Conservation (phyloP, 1,284 basidiomycete genomes). For the Pyrrhoderma lamaoense region DNA sequence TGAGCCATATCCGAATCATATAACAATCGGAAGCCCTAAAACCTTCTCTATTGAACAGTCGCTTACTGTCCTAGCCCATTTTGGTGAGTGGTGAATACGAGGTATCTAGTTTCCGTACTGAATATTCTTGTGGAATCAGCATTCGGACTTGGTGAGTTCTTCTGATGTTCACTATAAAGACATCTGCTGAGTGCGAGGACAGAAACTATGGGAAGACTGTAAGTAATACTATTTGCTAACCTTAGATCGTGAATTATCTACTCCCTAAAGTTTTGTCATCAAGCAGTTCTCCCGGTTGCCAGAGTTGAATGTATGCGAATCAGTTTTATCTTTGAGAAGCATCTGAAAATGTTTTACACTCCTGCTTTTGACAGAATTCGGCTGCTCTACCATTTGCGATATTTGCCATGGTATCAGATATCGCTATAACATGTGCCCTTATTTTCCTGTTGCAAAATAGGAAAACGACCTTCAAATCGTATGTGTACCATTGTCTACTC, state of each 20-base stretch:
- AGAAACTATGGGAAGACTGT: constrained; percentile 16
- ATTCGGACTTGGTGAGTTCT: constrained; percentile 32
- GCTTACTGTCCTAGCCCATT: constrained; percentile 32
- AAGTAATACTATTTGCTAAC: neutral
- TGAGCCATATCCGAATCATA: too few relatives aligned
- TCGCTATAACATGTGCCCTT: constrained; percentile 33
- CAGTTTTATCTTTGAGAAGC: neutral
- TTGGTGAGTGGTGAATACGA: constrained; percentile 27
- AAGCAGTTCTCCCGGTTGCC: constrained; percentile 4
- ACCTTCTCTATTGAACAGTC: too few relatives aligned
- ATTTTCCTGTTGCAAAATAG: constrained; percentile 33
- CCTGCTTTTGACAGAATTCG: constrained; percentile 8
- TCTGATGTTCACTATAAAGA: constrained; percentile 19
- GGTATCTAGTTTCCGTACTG: constrained; percentile 2
- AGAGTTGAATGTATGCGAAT: constrained; percentile 9
- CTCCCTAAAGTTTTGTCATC: constrained; percentile 7
- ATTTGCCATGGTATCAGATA: constrained; percentile 34
- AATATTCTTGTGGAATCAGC: constrained; percentile 22
- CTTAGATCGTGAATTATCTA: neutral
- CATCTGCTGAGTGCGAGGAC: constrained; percentile 20
- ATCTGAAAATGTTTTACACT: neutral
- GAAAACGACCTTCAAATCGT: constrained; percentile 20
- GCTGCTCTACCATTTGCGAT: constrained; percentile 35
- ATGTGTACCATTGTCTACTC: neutral
- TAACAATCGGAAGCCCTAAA: too few relatives aligned